phyloP scores from a whole-genome alignment of 495 filamentous ascomycete genomes.

The Podospora didyma region DNA sequence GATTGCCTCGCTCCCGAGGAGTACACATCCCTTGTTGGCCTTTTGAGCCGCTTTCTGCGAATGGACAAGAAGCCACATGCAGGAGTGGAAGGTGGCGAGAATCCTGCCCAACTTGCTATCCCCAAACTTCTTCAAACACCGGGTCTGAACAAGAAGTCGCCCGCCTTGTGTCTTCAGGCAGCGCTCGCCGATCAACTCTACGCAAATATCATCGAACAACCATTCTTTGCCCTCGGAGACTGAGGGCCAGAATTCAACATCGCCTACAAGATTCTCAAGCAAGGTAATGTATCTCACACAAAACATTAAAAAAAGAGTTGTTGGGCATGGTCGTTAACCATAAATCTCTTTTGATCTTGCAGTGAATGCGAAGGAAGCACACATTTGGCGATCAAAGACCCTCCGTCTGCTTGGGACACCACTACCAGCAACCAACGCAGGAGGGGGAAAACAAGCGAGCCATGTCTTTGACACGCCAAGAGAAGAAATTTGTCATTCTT shows the following conservation, averaged over 20 bases:
- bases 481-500: not conserved
- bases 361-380: constrained; percentile 1
- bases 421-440: not conserved
- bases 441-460: not conserved
- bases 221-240: constrained; percentile 3
- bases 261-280: not conserved
- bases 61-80: not conserved
- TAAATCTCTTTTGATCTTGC: not conserved
- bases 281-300: not conserved
- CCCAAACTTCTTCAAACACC: not conserved
- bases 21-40: not conserved
- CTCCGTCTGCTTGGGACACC: not conserved
- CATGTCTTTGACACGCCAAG: not conserved
- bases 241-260: not conserved
- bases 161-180: constrained; percentile 2
- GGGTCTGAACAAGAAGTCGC: constrained; percentile 1
- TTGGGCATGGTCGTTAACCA: too few relatives aligned
- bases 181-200: not conserved
- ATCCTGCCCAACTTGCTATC: too few relatives aligned
- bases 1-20: not conserved
- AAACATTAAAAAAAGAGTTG: too few relatives aligned
- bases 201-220: not conserved
- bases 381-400: constrained; percentile 4
- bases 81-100: not conserved
- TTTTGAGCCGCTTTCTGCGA: not conserved